Base-by-base conservation (phyloP, 495 filamentous ascomycete species). In the Immersiella caudata region DNA sequence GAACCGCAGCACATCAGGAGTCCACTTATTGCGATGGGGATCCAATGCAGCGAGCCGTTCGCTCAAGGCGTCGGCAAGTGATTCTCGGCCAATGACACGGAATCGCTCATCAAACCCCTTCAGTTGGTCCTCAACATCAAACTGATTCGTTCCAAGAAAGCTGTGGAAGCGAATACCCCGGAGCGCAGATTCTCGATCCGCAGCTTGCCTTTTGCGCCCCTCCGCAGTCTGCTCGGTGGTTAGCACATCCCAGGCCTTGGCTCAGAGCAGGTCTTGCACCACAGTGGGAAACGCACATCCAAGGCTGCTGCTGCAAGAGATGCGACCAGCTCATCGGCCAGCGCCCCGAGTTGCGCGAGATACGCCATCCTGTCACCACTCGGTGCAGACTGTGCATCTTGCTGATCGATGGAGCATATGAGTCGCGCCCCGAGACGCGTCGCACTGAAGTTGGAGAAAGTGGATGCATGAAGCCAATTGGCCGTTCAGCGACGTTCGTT, bases 31-130 rank as follows among this genome's bases (percentile, higher is more conserved):
- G 11, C 79, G 79, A 26, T 79, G 74, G 22, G 68, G 73, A 16
- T 87, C 75, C 20, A 96, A 76, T 65, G 88, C 85, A 12, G 83
- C 79, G 25, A 94, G 77, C 24, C 93, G 88, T 22, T 75, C 73
- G 22, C 83, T 79, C 14, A 97, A 82, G 8, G 91, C 92, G 68
- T 93, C 88, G n/a, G 92, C 93, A 26, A 97, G 77, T 18, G 88
- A 86, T 74, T 97, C 93, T 65, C 88, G 85, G 75, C 90, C 88
- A 33, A 91, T 81, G 57, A 97, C 83, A 49, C 87, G 85, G 75
- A 96, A 96, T 71, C 94, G 94, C 77, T 99, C 95, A 68, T 93
- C 90, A 20, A 96, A 82, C 2, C 95, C 95, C 24, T 89, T 86
- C 6, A 96, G 83, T 36, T 85, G 88, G 20, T 85, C 84, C 25